Percentiles rank a stretch among this genome's conserved stretches.
phyloP scores from a whole-genome alignment of 2,329 filamentous ascomycete species.

The Intubia oerlemansii region DNA sequence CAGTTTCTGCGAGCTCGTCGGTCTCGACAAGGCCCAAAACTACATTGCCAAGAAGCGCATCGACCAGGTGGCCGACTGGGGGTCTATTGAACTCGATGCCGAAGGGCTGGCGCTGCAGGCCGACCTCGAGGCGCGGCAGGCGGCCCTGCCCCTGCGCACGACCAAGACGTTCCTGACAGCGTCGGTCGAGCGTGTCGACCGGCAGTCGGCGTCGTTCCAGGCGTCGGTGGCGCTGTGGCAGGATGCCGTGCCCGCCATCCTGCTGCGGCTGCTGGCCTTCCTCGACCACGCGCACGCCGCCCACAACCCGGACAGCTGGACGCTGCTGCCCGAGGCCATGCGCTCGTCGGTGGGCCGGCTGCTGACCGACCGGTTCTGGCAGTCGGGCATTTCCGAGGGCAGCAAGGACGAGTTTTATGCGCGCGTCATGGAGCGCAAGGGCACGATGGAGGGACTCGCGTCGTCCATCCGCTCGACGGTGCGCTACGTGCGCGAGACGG shows the following conservation, averaged over 20 bases:
- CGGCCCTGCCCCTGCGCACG: conserved; percentile 57
- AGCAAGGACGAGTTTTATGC: conserved; percentile 96
- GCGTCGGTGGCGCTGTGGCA: conserved; percentile 70
- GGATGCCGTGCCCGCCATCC: conserved; percentile 56
- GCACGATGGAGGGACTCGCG: conserved; percentile 78
- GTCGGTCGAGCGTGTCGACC: conserved; percentile 74
- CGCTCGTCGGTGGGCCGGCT: conserved; percentile 59
- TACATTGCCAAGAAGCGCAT: conserved; percentile 53
- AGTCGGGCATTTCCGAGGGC: conserved; percentile 87
- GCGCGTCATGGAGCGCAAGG: conserved; percentile 70
- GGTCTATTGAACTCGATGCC: conserved; percentile 49
- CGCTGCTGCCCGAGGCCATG: conserved; percentile 52
- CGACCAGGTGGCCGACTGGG: conserved; percentile 66
- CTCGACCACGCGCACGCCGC: conserved; percentile 80
- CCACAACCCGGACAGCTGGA: conserved; percentile 73
- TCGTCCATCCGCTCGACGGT: conserved; percentile 82
- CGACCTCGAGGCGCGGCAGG: conserved; percentile 55
- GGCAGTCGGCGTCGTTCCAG: conserved; percentile 48
- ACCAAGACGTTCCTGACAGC: conserved; percentile 88
- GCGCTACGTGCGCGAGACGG: conserved; percentile 74
- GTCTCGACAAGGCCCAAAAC: conserved; percentile 56
- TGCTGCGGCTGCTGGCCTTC: conserved; percentile 73
- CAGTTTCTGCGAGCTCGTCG: conserved; percentile 61
- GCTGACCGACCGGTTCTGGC: conserved; percentile 91
- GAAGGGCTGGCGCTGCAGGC: conserved; percentile 63